Evolutionary conservation across 805 yeast species (phyloP), one percentile per base, ranked within the genome.

Genomic region (Tetrapisispora nanseiensis): DNA sequence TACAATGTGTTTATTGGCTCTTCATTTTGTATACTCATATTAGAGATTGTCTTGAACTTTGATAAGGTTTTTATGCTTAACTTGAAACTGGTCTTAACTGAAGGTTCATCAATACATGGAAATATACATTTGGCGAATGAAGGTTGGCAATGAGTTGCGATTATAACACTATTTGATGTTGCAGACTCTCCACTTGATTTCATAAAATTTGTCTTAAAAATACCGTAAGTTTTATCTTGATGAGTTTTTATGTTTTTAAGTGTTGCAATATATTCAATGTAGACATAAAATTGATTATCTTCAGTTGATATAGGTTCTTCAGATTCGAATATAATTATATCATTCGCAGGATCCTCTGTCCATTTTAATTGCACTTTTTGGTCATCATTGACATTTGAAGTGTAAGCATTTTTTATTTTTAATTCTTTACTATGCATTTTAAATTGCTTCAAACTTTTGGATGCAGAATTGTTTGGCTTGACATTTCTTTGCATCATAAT

Each of bases 141-240:
- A 0, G 92, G 87, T 55, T 82, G 89, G 33, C 77, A 70, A 53
- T 84, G 92, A 1, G 92, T 80, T 0, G 87, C 78, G 26, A 82
- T 54, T 11, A 82, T 62, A 44, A 62, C 70, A 46, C 74, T 71
- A 45, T 74, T 69, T 1, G 79, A 62, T 19, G 56, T 64, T 6
- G 79, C 79, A 1, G 74, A 63, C 2, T 24, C 38, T 10, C 20
- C 15, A 16, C 63, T 56, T 4, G 69, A 65, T 49, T 75, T 76
- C 43, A 71, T 67, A 54, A 77, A 80, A 53, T 77, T 78, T 1
- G 86, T 78, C 51, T 78, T 78, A 67, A 79, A 83, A 1, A 83
- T 56, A 28, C 92, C 92, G 37, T 60, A 65, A 0, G 89, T 82
- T 36, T 52, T 55, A 48, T 81, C 86, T 28, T 66, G 62, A 51